Base-by-base conservation (phyloP, 768 basidiomycete species). In the Amanita brunnescens region DNA sequence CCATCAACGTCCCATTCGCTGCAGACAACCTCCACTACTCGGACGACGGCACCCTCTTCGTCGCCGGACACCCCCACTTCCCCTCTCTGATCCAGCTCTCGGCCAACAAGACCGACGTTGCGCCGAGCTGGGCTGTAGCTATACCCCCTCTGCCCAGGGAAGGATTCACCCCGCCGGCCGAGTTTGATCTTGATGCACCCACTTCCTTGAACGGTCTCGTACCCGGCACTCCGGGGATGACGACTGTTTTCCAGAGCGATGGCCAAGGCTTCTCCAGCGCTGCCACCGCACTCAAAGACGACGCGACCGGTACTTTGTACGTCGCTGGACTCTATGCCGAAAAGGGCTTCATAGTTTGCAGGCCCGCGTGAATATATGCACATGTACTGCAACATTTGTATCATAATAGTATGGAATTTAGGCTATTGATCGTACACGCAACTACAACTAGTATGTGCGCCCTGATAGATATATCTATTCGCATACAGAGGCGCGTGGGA, bases 201-300 rank as follows among this genome's bases (percentile, higher is more conserved):
- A 60, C 77, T 34, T 72, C 83, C 0, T 72, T 70, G 32, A 70
- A 62, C 50, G 61, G 59, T 40, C 72, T 75, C 41, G 70, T 75
- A 0, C 60, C 70, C 0, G 57, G 61, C 13, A 60, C 67, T 23
- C 55, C 54, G 8, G 67, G 66, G 1, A 24, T 86, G 26, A 70
- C 74, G 58, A 85, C 86, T 0, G 55, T 88, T n/a, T 87, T 85
- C 67, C 85, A 85, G 66, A 87, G 86, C 57, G 70, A 81, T 54
- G 85, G 86, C n/a, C 68, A 72, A 3, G 73, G 74, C 5, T 83
- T 84, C 58, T 71, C 74, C 12, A 66, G 74, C 2, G 78, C 80
- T 13, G 66, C 72, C 6, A 81, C 81, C 6, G 76, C 70, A 1
- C 52, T 85, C 55, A 61, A 70, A 32, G 83, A 86, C 60, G 63